These are phyloP conservation scores for Trichoderma gracile DNA, from an alignment of 2,329 filamentous ascomycete species.

Conservation along the genomic window DNA sequence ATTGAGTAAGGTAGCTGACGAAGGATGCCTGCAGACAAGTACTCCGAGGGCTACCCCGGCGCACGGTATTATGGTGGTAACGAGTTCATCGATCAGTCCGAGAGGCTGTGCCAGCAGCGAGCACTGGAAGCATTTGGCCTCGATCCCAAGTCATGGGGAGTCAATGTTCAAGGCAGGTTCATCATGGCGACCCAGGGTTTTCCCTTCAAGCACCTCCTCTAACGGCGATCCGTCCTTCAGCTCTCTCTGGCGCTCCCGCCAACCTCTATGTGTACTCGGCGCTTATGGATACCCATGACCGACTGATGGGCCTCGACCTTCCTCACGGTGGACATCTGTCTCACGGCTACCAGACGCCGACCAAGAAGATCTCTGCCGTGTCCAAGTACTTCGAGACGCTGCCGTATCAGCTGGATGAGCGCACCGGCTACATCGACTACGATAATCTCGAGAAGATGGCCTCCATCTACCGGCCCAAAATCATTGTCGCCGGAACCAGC, in stretches of 20 bases:
- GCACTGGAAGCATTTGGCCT: slow-evolving; percentile 86
- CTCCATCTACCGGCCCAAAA: slow-evolving; percentile 87
- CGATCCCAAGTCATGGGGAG: slow-evolving; percentile 85
- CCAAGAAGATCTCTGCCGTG: slow-evolving; percentile 93
- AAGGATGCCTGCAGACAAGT: slow-evolving; percentile 68
- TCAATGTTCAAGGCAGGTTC: slow-evolving; percentile 83
- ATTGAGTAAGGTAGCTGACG: slow-evolving; percentile 36
- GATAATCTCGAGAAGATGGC: slow-evolving; percentile 85
- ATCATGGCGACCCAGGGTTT: neutral
- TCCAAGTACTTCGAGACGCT: slow-evolving; percentile 99
- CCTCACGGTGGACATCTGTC: slow-evolving; percentile 95
- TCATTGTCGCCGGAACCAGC: slow-evolving; percentile 91
- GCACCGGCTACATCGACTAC: slow-evolving; percentile 94
- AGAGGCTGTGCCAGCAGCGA: slow-evolving; percentile 85
- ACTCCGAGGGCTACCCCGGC: slow-evolving; percentile 96
- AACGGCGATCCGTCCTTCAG: slow-evolving; percentile 43
- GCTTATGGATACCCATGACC: slow-evolving; percentile 86
- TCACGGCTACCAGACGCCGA: slow-evolving; percentile 95
- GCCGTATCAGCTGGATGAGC: slow-evolving; percentile 87
- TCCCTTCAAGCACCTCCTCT: neutral
- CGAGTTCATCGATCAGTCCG: slow-evolving; percentile 89
- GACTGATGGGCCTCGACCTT: slow-evolving; percentile 94
- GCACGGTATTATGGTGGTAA: slow-evolving; percentile 97
- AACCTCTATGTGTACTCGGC: slow-evolving; percentile 96
- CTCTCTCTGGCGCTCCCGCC: slow-evolving; percentile 71